These are phyloP conservation scores for Brasenia schreberi DNA, from an alignment of 164 flowering plant genomes.

Conservation along the genomic window DNA sequence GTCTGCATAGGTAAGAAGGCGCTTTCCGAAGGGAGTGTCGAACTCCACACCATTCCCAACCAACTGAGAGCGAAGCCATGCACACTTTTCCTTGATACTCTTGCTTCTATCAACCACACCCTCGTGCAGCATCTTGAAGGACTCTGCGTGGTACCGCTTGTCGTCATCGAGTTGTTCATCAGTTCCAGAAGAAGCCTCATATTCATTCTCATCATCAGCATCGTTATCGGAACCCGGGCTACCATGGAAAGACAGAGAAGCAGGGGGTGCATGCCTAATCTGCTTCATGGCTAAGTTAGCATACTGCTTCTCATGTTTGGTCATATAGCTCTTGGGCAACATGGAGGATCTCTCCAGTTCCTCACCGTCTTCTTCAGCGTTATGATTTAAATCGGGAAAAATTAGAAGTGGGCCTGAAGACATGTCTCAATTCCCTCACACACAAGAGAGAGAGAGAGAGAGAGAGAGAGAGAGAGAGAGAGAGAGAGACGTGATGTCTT, in stretches of 20 bases:
- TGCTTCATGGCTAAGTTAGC: neutral
- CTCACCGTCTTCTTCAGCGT: neutral
- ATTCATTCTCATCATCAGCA: neutral
- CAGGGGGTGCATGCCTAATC: neutral
- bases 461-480: too few species aligned
- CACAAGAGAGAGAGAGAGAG: neutral
- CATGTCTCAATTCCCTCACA: neutral
- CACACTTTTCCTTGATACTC: slow-evolving; percentile 4
- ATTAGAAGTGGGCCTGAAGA: neutral
- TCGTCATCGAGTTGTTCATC: neutral
- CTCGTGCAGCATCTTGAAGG: neutral
- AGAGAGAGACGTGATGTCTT: too few species aligned
- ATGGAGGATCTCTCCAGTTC: neutral
- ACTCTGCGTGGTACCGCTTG: neutral
- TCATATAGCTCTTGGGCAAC: neutral
- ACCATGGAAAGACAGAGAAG: neutral
- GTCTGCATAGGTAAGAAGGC: slow-evolving; percentile 8
- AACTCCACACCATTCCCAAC: slow-evolving; percentile 1
- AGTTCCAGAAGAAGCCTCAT: neutral
- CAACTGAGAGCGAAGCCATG: slow-evolving; percentile 6
- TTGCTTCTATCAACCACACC: neutral
- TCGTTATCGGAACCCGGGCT: neutral
- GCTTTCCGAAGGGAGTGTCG: slow-evolving; percentile 8
- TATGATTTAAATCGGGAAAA: neutral
- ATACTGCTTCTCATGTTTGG: neutral